Conservation (phyloP, 108 stramenopile species). For the Licmophora abbreviata region DNA sequence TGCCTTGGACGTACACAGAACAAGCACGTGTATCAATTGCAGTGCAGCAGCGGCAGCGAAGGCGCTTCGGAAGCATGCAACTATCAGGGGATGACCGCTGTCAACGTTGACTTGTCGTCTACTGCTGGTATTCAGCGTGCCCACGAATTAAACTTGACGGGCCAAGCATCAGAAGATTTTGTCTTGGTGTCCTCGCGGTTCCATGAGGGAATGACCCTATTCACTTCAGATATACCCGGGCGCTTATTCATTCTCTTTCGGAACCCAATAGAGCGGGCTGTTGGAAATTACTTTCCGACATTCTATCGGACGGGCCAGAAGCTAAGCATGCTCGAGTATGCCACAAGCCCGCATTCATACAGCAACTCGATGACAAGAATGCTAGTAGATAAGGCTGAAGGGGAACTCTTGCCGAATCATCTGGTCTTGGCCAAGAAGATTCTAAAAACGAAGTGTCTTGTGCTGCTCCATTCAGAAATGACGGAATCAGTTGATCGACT, state of each 20-base stretch:
- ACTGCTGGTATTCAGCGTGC: constrained; percentile 10
- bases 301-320: constrained; percentile 26
- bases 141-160: constrained; percentile 18
- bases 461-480: background rate
- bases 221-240: constrained; percentile 9
- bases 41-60: constrained; percentile 3
- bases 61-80: background rate
- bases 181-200: constrained; percentile 19
- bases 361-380: constrained; percentile 3
- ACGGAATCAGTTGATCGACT: background rate
- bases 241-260: constrained; percentile 38
- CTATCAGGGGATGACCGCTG: no score
- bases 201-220: constrained; percentile 19
- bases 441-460: constrained; percentile 7
- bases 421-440: constrained; percentile 36
- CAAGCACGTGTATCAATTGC: constrained; percentile 1
- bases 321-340: constrained; percentile 37
- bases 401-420: constrained; percentile 13
- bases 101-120: constrained; percentile 4
- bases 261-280: constrained; percentile 37
- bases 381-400: constrained; percentile 3
- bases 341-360: background rate
- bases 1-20: constrained; percentile 20
- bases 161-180: constrained; percentile 15
- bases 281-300: constrained; percentile 40